These are phyloP conservation scores for Termitomyces sp. DNA, from an alignment of 768 basidiomycete genomes.

Conservation along the genomic window DNA sequence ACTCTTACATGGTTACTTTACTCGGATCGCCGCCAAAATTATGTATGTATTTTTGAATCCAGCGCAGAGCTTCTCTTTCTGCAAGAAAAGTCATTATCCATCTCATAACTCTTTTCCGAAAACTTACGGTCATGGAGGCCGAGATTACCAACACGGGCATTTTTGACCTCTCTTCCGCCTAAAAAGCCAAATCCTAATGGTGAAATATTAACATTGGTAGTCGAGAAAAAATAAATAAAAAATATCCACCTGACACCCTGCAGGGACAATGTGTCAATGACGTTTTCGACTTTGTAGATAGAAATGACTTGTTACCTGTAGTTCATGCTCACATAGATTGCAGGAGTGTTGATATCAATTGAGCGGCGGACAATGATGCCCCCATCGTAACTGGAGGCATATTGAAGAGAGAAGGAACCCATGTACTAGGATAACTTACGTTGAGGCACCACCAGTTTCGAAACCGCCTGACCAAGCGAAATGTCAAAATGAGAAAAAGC, in stretches of 20 bases:
- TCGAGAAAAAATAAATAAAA: background rate
- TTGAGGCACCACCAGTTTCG: conserved; percentile 1
- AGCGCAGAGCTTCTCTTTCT: conserved; percentile 55
- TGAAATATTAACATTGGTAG: background rate
- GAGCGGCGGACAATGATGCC: conserved; percentile 37
- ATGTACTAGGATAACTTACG: background rate
- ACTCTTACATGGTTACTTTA: conserved; percentile 50
- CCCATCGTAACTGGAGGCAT: conserved; percentile 34
- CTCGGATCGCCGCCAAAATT: conserved; percentile 60
- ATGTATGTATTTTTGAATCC: conserved; percentile 62
- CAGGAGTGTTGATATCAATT: conserved; percentile 32
- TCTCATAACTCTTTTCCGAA: background rate
- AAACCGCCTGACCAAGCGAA: background rate
- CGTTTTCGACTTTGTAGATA: background rate
- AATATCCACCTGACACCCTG: background rate
- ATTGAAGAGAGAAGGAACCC: background rate
- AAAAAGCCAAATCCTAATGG: conserved; percentile 43
- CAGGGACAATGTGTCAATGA: background rate
- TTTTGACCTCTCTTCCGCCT: conserved; percentile 43
- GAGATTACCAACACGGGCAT: conserved; percentile 50
- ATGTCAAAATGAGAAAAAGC: background rate
- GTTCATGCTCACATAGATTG: conserved; percentile 51
- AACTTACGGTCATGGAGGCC: conserved; percentile 60
- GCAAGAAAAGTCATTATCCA: background rate
- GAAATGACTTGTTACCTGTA: conserved; percentile 26